phyloP scores from a whole-genome alignment of 148 eudicot species.

The Rhododendron henanense region DNA sequence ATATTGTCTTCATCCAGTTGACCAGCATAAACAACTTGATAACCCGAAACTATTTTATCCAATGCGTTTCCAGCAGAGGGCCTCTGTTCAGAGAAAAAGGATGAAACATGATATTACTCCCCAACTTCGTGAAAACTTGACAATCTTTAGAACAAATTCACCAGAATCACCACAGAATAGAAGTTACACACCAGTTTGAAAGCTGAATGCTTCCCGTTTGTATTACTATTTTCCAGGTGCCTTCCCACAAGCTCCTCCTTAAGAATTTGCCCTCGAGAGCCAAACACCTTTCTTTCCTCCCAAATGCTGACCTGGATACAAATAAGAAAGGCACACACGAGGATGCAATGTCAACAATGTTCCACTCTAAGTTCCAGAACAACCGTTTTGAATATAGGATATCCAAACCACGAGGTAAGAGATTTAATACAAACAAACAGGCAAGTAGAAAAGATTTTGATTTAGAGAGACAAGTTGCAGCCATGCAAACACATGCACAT shows the following conservation, averaged over 20 bases:
- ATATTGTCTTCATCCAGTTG: constrained; percentile 72
- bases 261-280: constrained; percentile 81
- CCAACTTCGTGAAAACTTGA: background rate
- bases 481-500: background rate
- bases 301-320: constrained; percentile 59
- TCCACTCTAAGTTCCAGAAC: background rate
- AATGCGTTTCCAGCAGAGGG: constrained; percentile 49
- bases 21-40: constrained; percentile 61
- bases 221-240: constrained; percentile 41
- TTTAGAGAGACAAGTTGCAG: background rate
- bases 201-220: background rate
- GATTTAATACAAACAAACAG: background rate
- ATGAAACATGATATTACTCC: background rate
- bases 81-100: constrained; percentile 33
- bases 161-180: background rate
- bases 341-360: background rate
- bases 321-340: background rate
- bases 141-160: background rate
- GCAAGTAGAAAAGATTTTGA: background rate
- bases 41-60: constrained; percentile 76
- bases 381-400: background rate
- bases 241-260: constrained; percentile 76
- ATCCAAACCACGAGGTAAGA: background rate
- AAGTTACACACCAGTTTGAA: constrained; percentile 55
- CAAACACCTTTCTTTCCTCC: constrained; percentile 96